Evolutionary conservation across 2,329 filamentous ascomycete genomes (phyloP).

Genomic region (Zymoseptoria brevis): DNA sequence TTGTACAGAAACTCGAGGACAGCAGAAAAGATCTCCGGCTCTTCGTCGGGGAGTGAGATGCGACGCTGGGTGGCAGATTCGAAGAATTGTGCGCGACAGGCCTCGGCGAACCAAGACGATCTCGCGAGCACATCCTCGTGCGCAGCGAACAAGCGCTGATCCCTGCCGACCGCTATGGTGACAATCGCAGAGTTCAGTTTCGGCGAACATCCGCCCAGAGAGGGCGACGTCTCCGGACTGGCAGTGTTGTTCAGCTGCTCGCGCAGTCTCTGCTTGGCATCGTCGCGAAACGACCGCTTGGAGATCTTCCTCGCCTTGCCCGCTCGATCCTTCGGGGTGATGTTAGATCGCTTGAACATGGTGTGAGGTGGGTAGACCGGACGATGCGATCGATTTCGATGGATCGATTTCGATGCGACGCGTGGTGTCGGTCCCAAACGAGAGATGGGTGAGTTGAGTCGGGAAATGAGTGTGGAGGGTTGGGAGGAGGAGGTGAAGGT

Average conservation of each 20-base stretch:
- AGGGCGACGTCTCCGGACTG: slow-evolving; percentile 33
- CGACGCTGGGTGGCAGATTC: slow-evolving; percentile 59
- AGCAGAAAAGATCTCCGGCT: slow-evolving; percentile 87
- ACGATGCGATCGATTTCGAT: slow-evolving; percentile 1
- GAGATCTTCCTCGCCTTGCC: slow-evolving; percentile 75
- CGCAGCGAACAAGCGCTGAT: slow-evolving; percentile 85
- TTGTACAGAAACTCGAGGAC: slow-evolving; percentile 97
- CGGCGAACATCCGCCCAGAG: slow-evolving; percentile 34
- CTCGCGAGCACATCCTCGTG: slow-evolving; percentile 86
- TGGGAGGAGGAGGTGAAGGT: slow-evolving; percentile 12
- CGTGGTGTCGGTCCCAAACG: slow-evolving; percentile 28
- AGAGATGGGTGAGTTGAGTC: slow-evolving; percentile 42
- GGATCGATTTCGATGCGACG: slow-evolving; percentile 3
- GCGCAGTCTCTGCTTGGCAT: slow-evolving; percentile 78
- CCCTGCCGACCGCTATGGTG: slow-evolving; percentile 74
- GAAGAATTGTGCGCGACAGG: slow-evolving; percentile 61
- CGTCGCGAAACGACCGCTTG: slow-evolving; percentile 70
- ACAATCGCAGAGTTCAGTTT: slow-evolving; percentile 65
- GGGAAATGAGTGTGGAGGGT: slow-evolving; percentile 35
- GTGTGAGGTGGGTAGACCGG: slow-evolving; percentile 32
- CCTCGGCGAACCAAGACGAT: slow-evolving; percentile 65
- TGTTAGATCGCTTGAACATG: slow-evolving; percentile 93
- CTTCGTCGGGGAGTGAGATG: slow-evolving; percentile 69
- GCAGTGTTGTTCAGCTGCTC: slow-evolving; percentile 62
- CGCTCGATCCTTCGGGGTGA: slow-evolving; percentile 72